These are phyloP conservation scores for Flaveria ramosissima DNA, from an alignment of 129 eudicot genomes.

Conservation along the genomic window DNA sequence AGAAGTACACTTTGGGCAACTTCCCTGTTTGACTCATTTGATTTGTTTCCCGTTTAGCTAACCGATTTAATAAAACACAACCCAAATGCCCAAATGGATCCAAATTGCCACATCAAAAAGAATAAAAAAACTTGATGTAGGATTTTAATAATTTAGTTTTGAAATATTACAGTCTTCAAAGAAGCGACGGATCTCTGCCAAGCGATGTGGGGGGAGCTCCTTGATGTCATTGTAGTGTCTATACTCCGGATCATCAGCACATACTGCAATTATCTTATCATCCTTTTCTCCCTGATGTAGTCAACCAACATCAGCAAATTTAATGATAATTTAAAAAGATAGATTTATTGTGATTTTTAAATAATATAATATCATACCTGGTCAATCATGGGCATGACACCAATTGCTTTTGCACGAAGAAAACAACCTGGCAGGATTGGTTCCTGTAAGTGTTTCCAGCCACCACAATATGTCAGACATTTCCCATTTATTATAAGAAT, in stretches of 20 bases:
- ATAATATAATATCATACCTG: slow-evolving; percentile 46
- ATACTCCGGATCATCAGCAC: slow-evolving; percentile 99
- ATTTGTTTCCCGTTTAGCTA: neutral
- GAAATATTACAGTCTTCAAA: slow-evolving; percentile 96
- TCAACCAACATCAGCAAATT: slow-evolving; percentile 8
- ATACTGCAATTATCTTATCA: slow-evolving; percentile 99
- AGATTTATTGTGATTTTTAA: neutral
- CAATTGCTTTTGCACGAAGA: slow-evolving; percentile 92
- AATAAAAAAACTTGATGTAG: neutral
- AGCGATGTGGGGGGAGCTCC: slow-evolving; percentile 92
- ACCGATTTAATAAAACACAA: neutral
- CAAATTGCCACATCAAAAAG: slow-evolving; percentile 2
- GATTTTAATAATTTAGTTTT: slow-evolving; percentile 1
- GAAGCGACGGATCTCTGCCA: slow-evolving; percentile 98
- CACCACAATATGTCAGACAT: slow-evolving; percentile 1
- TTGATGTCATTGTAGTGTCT: slow-evolving; percentile 78
- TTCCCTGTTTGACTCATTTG: neutral
- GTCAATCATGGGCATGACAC: slow-evolving; percentile 99
- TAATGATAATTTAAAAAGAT: neutral
- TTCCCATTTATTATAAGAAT: neutral
- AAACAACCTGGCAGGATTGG: slow-evolving; percentile 97
- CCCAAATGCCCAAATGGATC: neutral
- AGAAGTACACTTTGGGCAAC: neutral
- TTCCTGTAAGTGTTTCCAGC: slow-evolving; percentile 53
- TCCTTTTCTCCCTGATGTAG: slow-evolving; percentile 82